These are phyloP conservation scores for Wallacemonas collosoma DNA, from an alignment of 208 protist genomes.

Conservation along the genomic window DNA sequence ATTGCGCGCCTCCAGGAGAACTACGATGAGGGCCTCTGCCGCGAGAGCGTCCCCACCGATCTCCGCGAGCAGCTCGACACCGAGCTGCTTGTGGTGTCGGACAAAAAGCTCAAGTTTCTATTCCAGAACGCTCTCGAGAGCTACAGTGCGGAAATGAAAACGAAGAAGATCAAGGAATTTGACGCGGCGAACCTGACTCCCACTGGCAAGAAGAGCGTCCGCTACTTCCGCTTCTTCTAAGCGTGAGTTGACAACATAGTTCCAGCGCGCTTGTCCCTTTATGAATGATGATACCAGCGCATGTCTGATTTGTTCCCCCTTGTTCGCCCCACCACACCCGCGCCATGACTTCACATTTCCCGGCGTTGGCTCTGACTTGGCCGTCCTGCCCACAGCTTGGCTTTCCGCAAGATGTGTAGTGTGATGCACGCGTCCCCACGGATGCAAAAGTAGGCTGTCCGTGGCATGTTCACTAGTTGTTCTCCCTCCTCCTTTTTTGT, in stretches of 20 bases:
- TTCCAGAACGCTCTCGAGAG: slow-evolving; percentile 76
- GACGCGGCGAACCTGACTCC: slow-evolving; percentile 35
- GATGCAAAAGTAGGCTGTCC: not conserved
- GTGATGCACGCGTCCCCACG: too few species aligned
- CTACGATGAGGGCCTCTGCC: slow-evolving; percentile 71
- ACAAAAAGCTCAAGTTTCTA: slow-evolving; percentile 72
- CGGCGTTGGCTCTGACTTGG: too few species aligned
- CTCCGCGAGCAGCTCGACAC: slow-evolving; percentile 64
- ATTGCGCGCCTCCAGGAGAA: slow-evolving; percentile 73
- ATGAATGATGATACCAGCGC: too few species aligned
- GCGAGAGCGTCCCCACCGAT: slow-evolving; percentile 51
- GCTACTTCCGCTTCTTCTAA: slow-evolving; percentile 43
- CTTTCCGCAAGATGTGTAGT: too few species aligned
- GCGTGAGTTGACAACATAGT: not conserved
- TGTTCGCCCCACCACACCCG: too few species aligned
- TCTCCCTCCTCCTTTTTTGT: not conserved
- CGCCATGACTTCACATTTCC: too few species aligned
- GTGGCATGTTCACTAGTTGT: not conserved
- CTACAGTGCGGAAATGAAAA: slow-evolving; percentile 62
- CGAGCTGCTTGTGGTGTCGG: slow-evolving; percentile 40
- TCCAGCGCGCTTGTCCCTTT: too few species aligned
- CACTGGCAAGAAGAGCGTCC: slow-evolving; percentile 24
- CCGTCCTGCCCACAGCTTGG: too few species aligned
- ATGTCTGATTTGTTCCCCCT: too few species aligned
- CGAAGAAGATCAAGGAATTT: slow-evolving; percentile 59